Base-by-base conservation (phyloP, 2,329 filamentous ascomycete species). In the Raffaelea albimanens region DNA sequence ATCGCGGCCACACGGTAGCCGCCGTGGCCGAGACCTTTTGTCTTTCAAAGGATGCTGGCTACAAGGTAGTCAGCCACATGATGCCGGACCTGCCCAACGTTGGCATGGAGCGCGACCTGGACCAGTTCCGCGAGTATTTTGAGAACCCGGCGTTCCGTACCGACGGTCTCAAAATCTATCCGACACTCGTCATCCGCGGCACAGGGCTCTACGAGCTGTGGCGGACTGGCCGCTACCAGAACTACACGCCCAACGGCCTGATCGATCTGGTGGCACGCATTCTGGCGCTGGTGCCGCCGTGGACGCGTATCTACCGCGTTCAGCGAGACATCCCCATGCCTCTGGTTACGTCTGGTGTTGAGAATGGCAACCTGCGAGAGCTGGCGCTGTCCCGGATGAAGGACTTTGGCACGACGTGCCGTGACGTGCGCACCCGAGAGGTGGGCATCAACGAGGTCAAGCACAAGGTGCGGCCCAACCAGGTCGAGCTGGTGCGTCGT, bases 321-420 rank as follows among this genome's bases (percentile, higher is more conserved):
- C 93, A 98, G 70, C 82, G 93, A 63, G 93, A 98, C 67, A 98
- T 98, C 50, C 93, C 93, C n/a, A 98, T 98, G 93, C 93, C 93
- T 1, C 75, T 98, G 21, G 94, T 98, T n/a, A 97, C 93, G 0
- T 95, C 91, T 1, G 93, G 93, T 38, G 93, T 98, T 0, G 93
- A 98, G 68, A 98, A 98, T 57, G 93, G 93, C 52, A 98, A 98
- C 62, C 71, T 98, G 36, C 82, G 93, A 52, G 93, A 98, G 65
- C 72, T 98, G 43, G 91, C 93, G 1, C 71, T 98, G 47, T 89
- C 90, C n/a, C 78, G 93, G 20, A 98, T 98, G 94, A 96, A 96
- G 66, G 93, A 98, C 63, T 97, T 98, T 57, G 94, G 94, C 44
- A 98, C 93, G 0, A 88, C 87, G 1, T 98, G 94, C 63, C 87